Evolutionary conservation across 2,329 filamentous ascomycete genomes (phyloP).

Genomic region (Xenosphaeropsis pyriputrescens): DNA sequence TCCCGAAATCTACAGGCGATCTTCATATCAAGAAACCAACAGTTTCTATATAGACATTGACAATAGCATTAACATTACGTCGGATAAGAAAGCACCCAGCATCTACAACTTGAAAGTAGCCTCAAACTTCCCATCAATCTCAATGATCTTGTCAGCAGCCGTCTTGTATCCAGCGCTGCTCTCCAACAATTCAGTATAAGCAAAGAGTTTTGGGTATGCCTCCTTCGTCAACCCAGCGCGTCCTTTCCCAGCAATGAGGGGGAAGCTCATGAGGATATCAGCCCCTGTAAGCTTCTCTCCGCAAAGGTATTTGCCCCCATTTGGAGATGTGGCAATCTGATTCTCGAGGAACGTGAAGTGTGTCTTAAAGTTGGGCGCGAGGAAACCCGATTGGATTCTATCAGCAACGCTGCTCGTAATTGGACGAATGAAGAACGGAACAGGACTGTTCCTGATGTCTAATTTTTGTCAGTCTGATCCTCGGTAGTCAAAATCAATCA

Average conservation of each 20-base stretch:
- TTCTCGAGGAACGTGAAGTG: slow-evolving; percentile 34
- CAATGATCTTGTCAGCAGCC: slow-evolving; percentile 32
- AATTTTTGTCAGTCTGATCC: not conserved
- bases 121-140: slow-evolving; percentile 20
- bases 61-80: no score
- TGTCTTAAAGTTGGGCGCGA: slow-evolving; percentile 28
- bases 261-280: slow-evolving; percentile 36
- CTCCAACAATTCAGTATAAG: slow-evolving; percentile 27
- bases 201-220: slow-evolving; percentile 28
- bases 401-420: slow-evolving; percentile 38
- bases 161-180: slow-evolving; percentile 26
- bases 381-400: slow-evolving; percentile 26
- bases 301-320: slow-evolving; percentile 33
- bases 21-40: no score
- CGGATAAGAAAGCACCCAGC: no score
- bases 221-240: slow-evolving; percentile 20
- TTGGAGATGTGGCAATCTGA: slow-evolving; percentile 28
- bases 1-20: no score
- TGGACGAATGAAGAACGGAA: slow-evolving; percentile 57
- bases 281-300: slow-evolving; percentile 30
- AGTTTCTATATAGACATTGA: no score
- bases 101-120: slow-evolving; percentile 3
- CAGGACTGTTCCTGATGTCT: slow-evolving; percentile 35
- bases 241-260: slow-evolving; percentile 26
- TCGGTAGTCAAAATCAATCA: not conserved